Percentiles rank a stretch among this genome's conserved stretches.
These are phyloP conservation scores for Hygrophoropsis aurantiaca DNA, from an alignment of 768 basidiomycete genomes.

Conservation along the genomic window DNA sequence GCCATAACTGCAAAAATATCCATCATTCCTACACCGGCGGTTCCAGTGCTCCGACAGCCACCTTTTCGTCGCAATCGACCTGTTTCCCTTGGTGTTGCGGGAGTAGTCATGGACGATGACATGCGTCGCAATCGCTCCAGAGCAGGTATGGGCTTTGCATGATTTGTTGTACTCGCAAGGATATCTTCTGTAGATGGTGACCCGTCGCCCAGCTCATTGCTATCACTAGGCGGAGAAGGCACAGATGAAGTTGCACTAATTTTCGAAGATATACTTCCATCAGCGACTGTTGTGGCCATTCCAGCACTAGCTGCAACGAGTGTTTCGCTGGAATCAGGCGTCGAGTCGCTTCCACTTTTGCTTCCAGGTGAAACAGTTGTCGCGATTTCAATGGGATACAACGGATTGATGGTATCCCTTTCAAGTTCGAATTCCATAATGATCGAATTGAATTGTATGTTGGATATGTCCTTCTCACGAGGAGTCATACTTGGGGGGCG, in stretches of 20 bases:
- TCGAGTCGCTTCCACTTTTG: slow-evolving; percentile 1
- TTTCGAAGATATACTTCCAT: no score
- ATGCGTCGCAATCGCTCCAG: slow-evolving; percentile 65
- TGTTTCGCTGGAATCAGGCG: background rate
- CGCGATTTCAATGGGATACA: slow-evolving; percentile 44
- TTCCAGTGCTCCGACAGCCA: slow-evolving; percentile 2
- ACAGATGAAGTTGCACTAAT: no score
- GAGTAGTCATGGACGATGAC: slow-evolving; percentile 2
- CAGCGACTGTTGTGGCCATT: background rate
- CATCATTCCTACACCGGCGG: slow-evolving; percentile 59
- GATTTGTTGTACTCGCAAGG: slow-evolving; percentile 68
- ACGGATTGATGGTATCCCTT: slow-evolving; percentile 64
- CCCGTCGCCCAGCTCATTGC: slow-evolving; percentile 34
- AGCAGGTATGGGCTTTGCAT: slow-evolving; percentile 66
- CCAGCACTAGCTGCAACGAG: slow-evolving; percentile 3
- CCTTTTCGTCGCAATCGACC: background rate
- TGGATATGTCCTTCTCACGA: slow-evolving; percentile 9
- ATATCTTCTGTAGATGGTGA: slow-evolving; percentile 55
- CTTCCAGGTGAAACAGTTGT: background rate
- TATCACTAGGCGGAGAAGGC: slow-evolving; percentile 2
- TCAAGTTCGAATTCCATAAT: slow-evolving; percentile 84
- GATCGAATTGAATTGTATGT: slow-evolving; percentile 38
- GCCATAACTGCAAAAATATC: slow-evolving; percentile 77
- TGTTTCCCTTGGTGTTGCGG: background rate
- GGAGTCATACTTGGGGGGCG: slow-evolving; percentile 36